A percentile compares a stretch with the other conserved stretches of the same genome.
Evolutionary conservation across 768 basidiomycete genomes (phyloP).

Genomic region (Panaeolus cyanescens): DNA sequence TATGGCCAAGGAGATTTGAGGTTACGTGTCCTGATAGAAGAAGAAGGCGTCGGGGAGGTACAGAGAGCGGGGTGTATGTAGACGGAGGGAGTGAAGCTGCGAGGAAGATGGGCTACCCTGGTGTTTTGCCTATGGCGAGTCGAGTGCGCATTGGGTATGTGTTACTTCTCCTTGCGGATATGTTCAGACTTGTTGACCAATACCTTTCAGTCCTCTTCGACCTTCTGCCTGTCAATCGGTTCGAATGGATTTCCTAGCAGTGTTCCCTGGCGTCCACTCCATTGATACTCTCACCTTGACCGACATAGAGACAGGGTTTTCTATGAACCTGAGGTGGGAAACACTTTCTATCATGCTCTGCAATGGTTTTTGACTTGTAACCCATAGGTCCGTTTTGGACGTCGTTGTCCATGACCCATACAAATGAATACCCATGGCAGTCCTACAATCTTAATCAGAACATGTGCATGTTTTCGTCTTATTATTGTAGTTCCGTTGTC

Average conservation of each 20-base stretch:
- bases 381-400: constrained; percentile 68
- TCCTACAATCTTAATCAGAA: not conserved
- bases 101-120: constrained; percentile 49
- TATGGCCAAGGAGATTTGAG: constrained; percentile 77
- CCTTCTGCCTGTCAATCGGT: constrained; percentile 86
- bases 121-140: constrained; percentile 77
- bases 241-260: constrained; percentile 81
- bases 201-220: constrained; percentile 68
- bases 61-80: constrained; percentile 23
- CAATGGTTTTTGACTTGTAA: constrained; percentile 8
- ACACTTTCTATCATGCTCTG: not conserved
- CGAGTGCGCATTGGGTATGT: constrained; percentile 79
- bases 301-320: constrained; percentile 72
- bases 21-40: constrained; percentile 64
- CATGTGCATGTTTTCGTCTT: not conserved
- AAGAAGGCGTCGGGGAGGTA: constrained; percentile 42
- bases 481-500: constrained; percentile 7
- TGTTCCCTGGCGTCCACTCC: constrained; percentile 78
- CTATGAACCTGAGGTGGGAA: constrained; percentile 71
- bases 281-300: constrained; percentile 72
- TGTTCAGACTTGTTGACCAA: not conserved
- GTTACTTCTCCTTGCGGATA: not conserved
- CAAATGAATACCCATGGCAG: no score
- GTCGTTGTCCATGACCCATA: constrained; percentile 67
- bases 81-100: constrained; percentile 28